phyloP scores from a whole-genome alignment of 306 rosid species.

The Lathyrus aphaca region DNA sequence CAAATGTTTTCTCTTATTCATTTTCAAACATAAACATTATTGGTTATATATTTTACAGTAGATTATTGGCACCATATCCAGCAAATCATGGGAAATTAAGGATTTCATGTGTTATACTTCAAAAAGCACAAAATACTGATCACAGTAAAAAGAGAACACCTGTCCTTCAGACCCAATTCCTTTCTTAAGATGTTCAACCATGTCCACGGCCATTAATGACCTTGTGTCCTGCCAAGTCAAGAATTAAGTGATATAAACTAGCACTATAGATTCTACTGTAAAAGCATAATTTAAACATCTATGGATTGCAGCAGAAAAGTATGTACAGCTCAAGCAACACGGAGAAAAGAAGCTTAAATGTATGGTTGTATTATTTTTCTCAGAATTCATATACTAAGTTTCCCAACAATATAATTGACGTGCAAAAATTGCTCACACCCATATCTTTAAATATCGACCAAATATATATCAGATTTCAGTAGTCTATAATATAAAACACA shows the following conservation, averaged over 20 bases:
- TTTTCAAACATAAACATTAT: slow-evolving; percentile 12
- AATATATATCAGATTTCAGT: slow-evolving; percentile 14
- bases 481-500: slow-evolving; percentile 19
- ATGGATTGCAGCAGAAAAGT: slow-evolving; percentile 28
- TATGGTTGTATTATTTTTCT: slow-evolving; percentile 6
- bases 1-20: background rate
- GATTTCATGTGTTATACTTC: slow-evolving; percentile 28
- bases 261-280: background rate
- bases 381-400: slow-evolving; percentile 21
- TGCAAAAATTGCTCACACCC: slow-evolving; percentile 10
- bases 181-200: slow-evolving; percentile 86
- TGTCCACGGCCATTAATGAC: slow-evolving; percentile 62
- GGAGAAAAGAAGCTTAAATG: slow-evolving; percentile 17
- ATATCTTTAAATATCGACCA: slow-evolving; percentile 22
- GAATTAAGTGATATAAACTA: slow-evolving; percentile 20
- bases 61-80: slow-evolving; percentile 24
- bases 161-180: slow-evolving; percentile 77
- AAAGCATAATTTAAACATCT: slow-evolving; percentile 10
- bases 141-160: slow-evolving; percentile 46
- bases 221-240: slow-evolving; percentile 58
- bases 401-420: background rate
- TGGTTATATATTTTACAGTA: slow-evolving; percentile 17
- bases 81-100: slow-evolving; percentile 13
- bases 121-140: slow-evolving; percentile 25
- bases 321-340: slow-evolving; percentile 16